A percentile compares a stretch with the other conserved stretches of the same genome.
Evolutionary conservation across 805 yeast genomes (phyloP).

Genomic region (Zygotorulaspora florentina): DNA sequence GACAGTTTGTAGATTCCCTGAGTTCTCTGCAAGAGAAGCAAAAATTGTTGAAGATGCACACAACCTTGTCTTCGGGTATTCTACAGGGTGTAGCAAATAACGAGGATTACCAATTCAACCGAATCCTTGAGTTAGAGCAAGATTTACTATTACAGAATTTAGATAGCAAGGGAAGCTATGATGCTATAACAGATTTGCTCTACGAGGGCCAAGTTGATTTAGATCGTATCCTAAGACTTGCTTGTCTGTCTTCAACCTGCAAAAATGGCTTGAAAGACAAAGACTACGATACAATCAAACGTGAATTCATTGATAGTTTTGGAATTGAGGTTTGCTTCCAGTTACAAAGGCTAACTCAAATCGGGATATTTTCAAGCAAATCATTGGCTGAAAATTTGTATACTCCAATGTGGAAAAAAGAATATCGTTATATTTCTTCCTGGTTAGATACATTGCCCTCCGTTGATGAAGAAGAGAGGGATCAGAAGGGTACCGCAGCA

Average conservation of each 20-base stretch:
- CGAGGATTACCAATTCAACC: conserved; percentile 36
- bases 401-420: conserved; percentile 18
- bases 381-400: conserved; percentile 3
- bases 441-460: conserved; percentile 28
- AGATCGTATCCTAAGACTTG: conserved; percentile 46
- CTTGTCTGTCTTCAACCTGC: conserved; percentile 56
- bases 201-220: conserved; percentile 40
- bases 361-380: conserved; percentile 23
- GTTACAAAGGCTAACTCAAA: conserved; percentile 22
- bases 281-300: conserved; percentile 53
- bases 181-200: conserved; percentile 47
- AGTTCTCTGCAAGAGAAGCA: conserved; percentile 65
- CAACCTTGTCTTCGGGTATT: conserved; percentile 64
- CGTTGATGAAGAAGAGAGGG: conserved; percentile 14
- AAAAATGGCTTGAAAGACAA: conserved; percentile 65
- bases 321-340: conserved; percentile 46
- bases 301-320: conserved; percentile 55
- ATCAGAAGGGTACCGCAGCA: conserved; percentile 8
- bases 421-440: conserved; percentile 22
- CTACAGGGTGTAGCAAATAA: conserved; percentile 42
- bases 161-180: conserved; percentile 37
- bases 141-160: conserved; percentile 56
- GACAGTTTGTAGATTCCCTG: conserved; percentile 64
- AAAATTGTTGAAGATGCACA: conserved; percentile 65
- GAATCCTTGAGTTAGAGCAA: conserved; percentile 60